A percentile compares a stretch with the other conserved stretches of the same genome.
Evolutionary conservation across 129 eudicot species (phyloP).

Genomic region (Chrysanthemum seticuspe): DNA sequence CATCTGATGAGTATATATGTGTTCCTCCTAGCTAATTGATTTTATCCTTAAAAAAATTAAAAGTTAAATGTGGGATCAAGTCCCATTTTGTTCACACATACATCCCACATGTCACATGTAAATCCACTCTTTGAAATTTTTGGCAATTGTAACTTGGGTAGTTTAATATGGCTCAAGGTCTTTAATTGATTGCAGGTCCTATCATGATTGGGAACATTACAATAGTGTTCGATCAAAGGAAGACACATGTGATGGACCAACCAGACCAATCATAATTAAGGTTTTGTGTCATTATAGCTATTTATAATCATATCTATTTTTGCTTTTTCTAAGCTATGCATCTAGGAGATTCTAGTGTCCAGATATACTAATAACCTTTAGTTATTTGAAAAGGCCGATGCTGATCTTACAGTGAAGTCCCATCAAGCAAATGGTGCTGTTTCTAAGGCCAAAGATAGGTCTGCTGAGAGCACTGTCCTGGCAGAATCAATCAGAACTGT

Average conservation of each 20-base stretch:
- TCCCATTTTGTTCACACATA: too few relatives aligned
- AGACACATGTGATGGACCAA: slow-evolving; percentile 80
- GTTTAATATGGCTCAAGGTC: not conserved
- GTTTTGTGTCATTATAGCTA: slow-evolving; percentile 32
- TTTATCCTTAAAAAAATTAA: too few relatives aligned
- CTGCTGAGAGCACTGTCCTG: slow-evolving; percentile 32
- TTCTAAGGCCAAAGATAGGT: slow-evolving; percentile 37
- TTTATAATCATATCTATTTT: slow-evolving; percentile 9
- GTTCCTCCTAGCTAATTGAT: too few relatives aligned
- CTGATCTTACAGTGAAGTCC: slow-evolving; percentile 71
- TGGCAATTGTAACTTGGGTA: too few relatives aligned
- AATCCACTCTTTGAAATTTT: too few relatives aligned
- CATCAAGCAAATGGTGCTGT: slow-evolving; percentile 51
- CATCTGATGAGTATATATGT: too few relatives aligned
- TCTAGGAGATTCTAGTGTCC: slow-evolving; percentile 12
- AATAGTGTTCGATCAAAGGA: slow-evolving; percentile 78
- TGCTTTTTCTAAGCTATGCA: slow-evolving; percentile 1
- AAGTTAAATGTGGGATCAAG: too few relatives aligned
- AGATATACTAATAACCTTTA: slow-evolving; percentile 28
- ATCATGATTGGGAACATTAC: slow-evolving; percentile 93
- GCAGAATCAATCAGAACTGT: slow-evolving; percentile 57
- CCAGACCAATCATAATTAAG: slow-evolving; percentile 72
- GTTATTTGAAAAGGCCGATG: slow-evolving; percentile 76
- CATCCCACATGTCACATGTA: too few relatives aligned
- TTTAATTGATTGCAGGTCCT: slow-evolving; percentile 56